Percentiles rank a stretch among this genome's conserved stretches.
phyloP scores from a whole-genome alignment of 176 grass and related monocot species.

The Rhipidocladum racemiflorum region DNA sequence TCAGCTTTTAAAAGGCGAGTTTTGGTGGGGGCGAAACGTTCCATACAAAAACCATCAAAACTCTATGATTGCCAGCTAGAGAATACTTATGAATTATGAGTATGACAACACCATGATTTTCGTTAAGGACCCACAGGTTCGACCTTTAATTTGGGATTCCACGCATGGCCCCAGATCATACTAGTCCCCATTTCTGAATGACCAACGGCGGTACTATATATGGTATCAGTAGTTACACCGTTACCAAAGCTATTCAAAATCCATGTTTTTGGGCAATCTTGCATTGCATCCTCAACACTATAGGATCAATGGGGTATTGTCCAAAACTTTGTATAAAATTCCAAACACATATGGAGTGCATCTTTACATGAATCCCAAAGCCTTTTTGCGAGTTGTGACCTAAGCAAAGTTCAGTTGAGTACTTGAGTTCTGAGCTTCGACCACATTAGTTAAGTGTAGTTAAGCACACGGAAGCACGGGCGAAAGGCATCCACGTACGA shows the following conservation, averaged over 20 bases:
- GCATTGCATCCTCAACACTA: neutral
- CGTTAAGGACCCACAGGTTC: neutral
- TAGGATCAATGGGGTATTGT: neutral
- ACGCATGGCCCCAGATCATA: neutral
- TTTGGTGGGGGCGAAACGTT: neutral
- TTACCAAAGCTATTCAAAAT: neutral
- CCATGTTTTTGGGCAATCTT: neutral
- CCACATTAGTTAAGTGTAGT: neutral
- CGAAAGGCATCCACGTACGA: neutral
- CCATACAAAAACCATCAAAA: constrained; percentile 20
- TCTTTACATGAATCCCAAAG: neutral
- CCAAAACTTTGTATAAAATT: neutral
- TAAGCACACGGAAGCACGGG: neutral
- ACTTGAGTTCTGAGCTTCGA: constrained; percentile 19
- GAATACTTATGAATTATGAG: neutral
- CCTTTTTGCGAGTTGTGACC: neutral
- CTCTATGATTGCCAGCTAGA: constrained; percentile 10
- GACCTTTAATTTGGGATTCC: neutral
- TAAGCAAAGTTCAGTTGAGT: neutral
- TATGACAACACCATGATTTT: constrained; percentile 18
- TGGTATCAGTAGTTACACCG: neutral
- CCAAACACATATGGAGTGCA: neutral
- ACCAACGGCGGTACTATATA: neutral
- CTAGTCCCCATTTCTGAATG: neutral
- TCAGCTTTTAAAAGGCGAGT: neutral